Evolutionary conservation across 345 rosid genomes (phyloP).

Genomic region (Murraya koenigii): DNA sequence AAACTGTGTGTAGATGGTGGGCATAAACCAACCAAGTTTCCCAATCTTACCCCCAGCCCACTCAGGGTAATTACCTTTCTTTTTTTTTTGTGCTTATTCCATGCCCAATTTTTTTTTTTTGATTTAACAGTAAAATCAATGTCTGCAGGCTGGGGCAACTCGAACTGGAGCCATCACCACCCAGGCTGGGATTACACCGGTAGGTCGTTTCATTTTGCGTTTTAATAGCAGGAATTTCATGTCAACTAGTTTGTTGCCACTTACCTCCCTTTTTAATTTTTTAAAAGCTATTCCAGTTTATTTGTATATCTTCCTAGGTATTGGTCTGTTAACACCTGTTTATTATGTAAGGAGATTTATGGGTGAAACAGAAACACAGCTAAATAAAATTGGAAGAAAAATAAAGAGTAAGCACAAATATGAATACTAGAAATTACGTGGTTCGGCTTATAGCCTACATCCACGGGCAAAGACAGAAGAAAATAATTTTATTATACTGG

Average conservation of each 20-base stretch:
- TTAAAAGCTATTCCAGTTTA: background rate
- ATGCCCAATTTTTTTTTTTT: background rate
- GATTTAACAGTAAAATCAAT: background rate
- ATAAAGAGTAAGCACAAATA: too few species aligned
- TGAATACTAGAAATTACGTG: too few species aligned
- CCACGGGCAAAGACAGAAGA: too few species aligned
- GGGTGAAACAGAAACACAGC: too few species aligned
- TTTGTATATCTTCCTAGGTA: background rate
- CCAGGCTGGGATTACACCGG: slow-evolving; percentile 57
- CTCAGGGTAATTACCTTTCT: slow-evolving; percentile 32
- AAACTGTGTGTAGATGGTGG: too few species aligned
- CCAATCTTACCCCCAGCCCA: slow-evolving; percentile 38
- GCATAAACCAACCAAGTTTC: too few species aligned
- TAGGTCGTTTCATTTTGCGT: slow-evolving; percentile 9
- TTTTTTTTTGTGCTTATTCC: background rate
- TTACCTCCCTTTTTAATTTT: too few species aligned
- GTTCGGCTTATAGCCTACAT: too few species aligned
- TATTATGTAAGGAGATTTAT: too few species aligned
- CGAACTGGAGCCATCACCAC: slow-evolving; percentile 64
- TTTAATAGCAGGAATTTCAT: background rate
- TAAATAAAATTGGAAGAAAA: too few species aligned
- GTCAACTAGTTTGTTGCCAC: too few species aligned
- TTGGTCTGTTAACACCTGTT: background rate
- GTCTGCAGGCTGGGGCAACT: slow-evolving; percentile 67
- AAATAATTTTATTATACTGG: too few species aligned